Conservation (phyloP, 2,329 filamentous ascomycete genomes). For the Aspergillus sp. region DNA sequence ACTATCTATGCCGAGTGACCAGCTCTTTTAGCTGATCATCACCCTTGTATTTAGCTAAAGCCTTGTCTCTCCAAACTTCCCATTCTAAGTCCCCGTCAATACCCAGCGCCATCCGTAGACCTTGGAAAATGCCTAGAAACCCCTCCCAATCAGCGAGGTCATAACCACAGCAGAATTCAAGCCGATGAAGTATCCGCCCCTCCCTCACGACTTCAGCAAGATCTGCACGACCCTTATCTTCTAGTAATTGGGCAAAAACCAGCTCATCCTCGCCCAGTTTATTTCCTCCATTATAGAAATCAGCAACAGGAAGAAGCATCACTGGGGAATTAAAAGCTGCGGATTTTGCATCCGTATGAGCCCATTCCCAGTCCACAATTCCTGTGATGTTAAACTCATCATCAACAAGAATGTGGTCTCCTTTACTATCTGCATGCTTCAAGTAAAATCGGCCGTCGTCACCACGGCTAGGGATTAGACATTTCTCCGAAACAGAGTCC, state of each 20-base stretch:
- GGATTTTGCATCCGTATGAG: constrained; percentile 32
- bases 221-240: constrained; percentile 36
- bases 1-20: neutral
- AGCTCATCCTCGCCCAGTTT: constrained; percentile 41
- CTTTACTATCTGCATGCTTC: constrained; percentile 51
- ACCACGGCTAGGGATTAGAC: constrained; percentile 15
- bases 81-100: constrained; percentile 39
- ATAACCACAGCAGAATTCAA: constrained; percentile 46
- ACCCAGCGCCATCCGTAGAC: constrained; percentile 37
- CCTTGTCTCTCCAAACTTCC: constrained; percentile 39
- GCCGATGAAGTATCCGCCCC: constrained; percentile 42
- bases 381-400: constrained; percentile 49
- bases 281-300: constrained; percentile 43
- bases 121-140: constrained; percentile 44
- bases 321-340: constrained; percentile 47
- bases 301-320: constrained; percentile 40
- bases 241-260: constrained; percentile 34
- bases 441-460: constrained; percentile 43
- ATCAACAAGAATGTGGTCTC: constrained; percentile 51
- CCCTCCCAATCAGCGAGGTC: constrained; percentile 45
- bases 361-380: constrained; percentile 52
- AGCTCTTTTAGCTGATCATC: constrained; percentile 15
- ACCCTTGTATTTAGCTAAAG: constrained; percentile 35
- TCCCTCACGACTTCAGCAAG: constrained; percentile 40
- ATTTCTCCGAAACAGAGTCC: constrained; percentile 27